These are phyloP conservation scores for Lathyrus aphaca DNA, from an alignment of 306 rosid species.

Conservation along the genomic window DNA sequence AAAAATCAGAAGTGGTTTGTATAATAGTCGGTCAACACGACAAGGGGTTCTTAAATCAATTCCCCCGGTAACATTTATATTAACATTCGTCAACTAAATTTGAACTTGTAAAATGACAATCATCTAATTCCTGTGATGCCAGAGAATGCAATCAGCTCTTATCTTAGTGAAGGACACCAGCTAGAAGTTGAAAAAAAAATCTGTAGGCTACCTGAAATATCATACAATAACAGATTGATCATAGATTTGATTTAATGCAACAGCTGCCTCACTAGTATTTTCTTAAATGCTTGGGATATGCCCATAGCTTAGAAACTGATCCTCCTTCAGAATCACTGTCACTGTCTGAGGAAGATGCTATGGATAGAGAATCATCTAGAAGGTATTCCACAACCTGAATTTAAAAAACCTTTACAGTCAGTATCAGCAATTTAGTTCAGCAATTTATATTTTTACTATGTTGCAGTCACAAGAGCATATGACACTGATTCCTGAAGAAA, in stretches of 20 bases:
- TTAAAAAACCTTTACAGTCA: slow-evolving; percentile 5
- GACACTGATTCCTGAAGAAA: too few relatives aligned
- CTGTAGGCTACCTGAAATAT: slow-evolving; percentile 5
- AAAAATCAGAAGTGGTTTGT: too few relatives aligned
- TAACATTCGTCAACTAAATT: background rate
- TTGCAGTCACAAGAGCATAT: too few relatives aligned
- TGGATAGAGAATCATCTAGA: slow-evolving; percentile 47
- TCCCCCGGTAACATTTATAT: too few relatives aligned
- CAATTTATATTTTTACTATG: background rate
- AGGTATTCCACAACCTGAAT: slow-evolving; percentile 73
- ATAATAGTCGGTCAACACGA: too few relatives aligned
- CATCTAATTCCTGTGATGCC: slow-evolving; percentile 8
- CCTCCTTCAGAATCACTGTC: slow-evolving; percentile 75
- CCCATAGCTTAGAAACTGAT: slow-evolving; percentile 64
- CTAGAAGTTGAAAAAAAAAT: background rate
- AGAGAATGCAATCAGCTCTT: slow-evolving; percentile 3
- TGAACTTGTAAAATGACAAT: background rate
- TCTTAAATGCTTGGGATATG: slow-evolving; percentile 48
- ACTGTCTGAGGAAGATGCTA: slow-evolving; percentile 68
- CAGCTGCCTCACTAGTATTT: slow-evolving; percentile 17
- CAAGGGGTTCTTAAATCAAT: too few relatives aligned
- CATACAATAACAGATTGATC: slow-evolving; percentile 11
- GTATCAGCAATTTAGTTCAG: slow-evolving; percentile 1
- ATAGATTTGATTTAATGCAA: slow-evolving; percentile 23
- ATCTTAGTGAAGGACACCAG: background rate